Evolutionary conservation across 139 green algal genomes (phyloP).

Genomic region (Picochlorum sp.): DNA sequence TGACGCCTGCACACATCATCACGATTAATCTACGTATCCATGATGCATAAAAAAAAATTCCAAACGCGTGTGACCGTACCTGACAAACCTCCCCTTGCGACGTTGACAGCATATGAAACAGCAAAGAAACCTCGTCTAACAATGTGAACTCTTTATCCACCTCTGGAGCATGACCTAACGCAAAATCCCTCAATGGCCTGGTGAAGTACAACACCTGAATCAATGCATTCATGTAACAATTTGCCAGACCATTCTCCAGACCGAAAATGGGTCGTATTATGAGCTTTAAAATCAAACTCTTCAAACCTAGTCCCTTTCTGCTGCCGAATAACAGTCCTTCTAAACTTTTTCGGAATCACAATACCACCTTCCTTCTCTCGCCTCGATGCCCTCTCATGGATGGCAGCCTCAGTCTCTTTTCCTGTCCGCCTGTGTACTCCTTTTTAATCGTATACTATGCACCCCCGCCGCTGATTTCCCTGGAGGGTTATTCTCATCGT

Average conservation of each 20-base stretch:
- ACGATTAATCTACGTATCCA: background rate
- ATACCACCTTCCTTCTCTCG: slow-evolving; percentile 34
- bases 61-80: slow-evolving; percentile 10
- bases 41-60: background rate
- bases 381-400: slow-evolving; percentile 21
- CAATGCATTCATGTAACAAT: slow-evolving; percentile 89
- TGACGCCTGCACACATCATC: slow-evolving; percentile 38
- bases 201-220: slow-evolving; percentile 87
- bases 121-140: slow-evolving; percentile 70
- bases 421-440: slow-evolving; percentile 23
- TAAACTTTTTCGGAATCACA: slow-evolving; percentile 61
- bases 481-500: slow-evolving; percentile 25
- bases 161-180: slow-evolving; percentile 60
- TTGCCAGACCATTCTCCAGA: slow-evolving; percentile 88
- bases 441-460: slow-evolving; percentile 40
- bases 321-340: slow-evolving; percentile 40
- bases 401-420: slow-evolving; percentile 3
- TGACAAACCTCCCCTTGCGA: slow-evolving; percentile 57
- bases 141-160: slow-evolving; percentile 78
- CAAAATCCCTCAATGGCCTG: slow-evolving; percentile 44
- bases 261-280: slow-evolving; percentile 88
- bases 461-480: slow-evolving; percentile 32
- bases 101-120: slow-evolving; percentile 81
- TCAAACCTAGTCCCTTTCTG: slow-evolving; percentile 55
- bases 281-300: slow-evolving; percentile 71